phyloP scores from a whole-genome alignment of 2,329 filamentous ascomycete genomes.

The Penicillium corylophilum region DNA sequence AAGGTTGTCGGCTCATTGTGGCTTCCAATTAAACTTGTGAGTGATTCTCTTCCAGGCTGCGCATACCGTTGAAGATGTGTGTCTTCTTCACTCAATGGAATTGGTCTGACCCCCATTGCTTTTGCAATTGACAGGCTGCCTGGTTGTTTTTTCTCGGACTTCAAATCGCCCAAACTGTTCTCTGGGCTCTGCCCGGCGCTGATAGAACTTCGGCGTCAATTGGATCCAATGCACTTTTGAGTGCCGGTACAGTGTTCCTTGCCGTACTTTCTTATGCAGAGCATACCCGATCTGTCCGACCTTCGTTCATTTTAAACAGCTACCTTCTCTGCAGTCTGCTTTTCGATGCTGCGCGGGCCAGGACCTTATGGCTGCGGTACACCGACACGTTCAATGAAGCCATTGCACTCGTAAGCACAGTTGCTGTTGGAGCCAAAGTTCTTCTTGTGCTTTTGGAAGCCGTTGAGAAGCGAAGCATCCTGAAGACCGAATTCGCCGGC shows the following conservation, averaged over 20 bases:
- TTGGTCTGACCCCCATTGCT: constrained; percentile 6
- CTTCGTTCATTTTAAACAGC: constrained; percentile 49
- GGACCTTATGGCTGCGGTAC: constrained; percentile 45
- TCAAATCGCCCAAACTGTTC: constrained; percentile 38
- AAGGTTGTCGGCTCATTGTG: constrained; percentile 36
- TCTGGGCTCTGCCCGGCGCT: constrained; percentile 36
- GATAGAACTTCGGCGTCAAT: constrained; percentile 37
- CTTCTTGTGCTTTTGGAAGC: constrained; percentile 48
- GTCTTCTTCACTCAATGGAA: neutral
- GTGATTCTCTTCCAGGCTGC: constrained; percentile 13
- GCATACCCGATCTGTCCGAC: constrained; percentile 46
- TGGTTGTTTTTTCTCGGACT: constrained; percentile 34
- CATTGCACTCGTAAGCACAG: constrained; percentile 46
- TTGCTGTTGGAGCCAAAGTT: constrained; percentile 44
- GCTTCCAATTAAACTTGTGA: constrained; percentile 36
- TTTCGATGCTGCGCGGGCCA: constrained; percentile 47
- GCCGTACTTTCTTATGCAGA: constrained; percentile 48
- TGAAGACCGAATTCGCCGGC: constrained; percentile 39
- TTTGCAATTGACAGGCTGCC: constrained; percentile 20
- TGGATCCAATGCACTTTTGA: constrained; percentile 31
- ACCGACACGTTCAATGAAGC: constrained; percentile 27
- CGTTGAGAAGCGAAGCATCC: constrained; percentile 44
- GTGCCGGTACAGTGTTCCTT: constrained; percentile 33
- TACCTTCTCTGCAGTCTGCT: constrained; percentile 49
- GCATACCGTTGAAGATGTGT: neutral